Base-by-base conservation (phyloP, 371 early-diverging fungal genomes). In the Mucor velutinosus region DNA sequence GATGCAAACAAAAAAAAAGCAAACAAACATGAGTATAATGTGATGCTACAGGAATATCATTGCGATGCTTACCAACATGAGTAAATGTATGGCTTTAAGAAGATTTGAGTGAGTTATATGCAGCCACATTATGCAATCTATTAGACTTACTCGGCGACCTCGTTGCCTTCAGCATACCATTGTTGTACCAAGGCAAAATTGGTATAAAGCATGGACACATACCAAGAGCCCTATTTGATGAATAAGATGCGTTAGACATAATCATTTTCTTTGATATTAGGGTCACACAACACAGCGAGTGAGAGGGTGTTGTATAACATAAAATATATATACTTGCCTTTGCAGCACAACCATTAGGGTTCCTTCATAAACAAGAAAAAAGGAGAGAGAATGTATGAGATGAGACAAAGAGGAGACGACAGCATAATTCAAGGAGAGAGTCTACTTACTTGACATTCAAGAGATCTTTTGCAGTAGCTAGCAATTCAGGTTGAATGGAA, bases 111-210 rank as follows among this genome's bases (percentile, higher is more conserved):
- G 56, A 53, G 15, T 23, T 30, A 15, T 58, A 14, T 14, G 21
- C 51, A 51, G 32, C 21, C 19, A 45, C 17, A 17, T n/a, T 7
- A 19, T 47, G 19, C 19, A 41, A 17, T 37, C 1, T 1, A 60
- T 37, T 4, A 30, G 32, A 71, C 77, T 80, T 86, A 86, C 79
- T 85, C 83, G 11, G 89, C 90, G 21, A 90, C 85, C 72, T 92
- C 92, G 66, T 91, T 82, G 56, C 91, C 91, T 30, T 85, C 78
- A 51, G 90, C 91, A 58, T 90, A 90, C 89, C 89, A 90, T 65
- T 88, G 85, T 60, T 89, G 87, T 37, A 90, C 85, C 43, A 89
- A 73, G 17, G 87, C 76, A 64, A 84, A 90, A 70, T 92, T 87
- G 7, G 89, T 86, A 62, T 90, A 90, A 37, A 83, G 70, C 73